Evolutionary conservation across 352 stramenopile species (phyloP).

Genomic region (Achlya hypogyna): DNA sequence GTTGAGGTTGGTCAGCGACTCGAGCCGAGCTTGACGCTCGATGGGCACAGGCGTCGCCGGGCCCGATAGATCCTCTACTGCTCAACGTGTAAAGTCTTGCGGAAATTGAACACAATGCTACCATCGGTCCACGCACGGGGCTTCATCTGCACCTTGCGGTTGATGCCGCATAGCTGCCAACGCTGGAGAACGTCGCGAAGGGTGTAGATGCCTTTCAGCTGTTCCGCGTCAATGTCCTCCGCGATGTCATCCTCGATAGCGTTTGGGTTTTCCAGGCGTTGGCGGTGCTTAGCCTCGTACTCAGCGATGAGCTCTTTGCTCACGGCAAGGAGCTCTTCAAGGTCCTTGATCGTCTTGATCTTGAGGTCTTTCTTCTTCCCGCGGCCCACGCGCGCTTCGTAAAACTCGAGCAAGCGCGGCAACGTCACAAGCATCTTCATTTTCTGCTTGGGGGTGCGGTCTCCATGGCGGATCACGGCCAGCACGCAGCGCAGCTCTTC

Average conservation of each 20-base stretch:
- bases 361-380: slow-evolving; percentile 67
- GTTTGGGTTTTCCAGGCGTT: slow-evolving; percentile 53
- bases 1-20: neutral
- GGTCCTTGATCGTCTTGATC: slow-evolving; percentile 74
- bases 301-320: slow-evolving; percentile 61
- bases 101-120: too few relatives aligned
- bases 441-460: slow-evolving; percentile 99
- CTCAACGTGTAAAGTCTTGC: neutral
- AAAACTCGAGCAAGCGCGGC: slow-evolving; percentile 82
- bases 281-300: slow-evolving; percentile 48
- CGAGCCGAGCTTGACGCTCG: neutral
- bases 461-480: slow-evolving; percentile 97
- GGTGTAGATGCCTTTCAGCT: slow-evolving; percentile 72
- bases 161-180: slow-evolving; percentile 95
- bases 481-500: slow-evolving; percentile 99
- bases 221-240: slow-evolving; percentile 47
- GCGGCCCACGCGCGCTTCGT: slow-evolving; percentile 40
- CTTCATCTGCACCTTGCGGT: slow-evolving; percentile 97
- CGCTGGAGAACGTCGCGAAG: slow-evolving; percentile 94
- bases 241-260: slow-evolving; percentile 42
- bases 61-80: neutral
- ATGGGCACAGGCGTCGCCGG: neutral
- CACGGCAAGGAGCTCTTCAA: slow-evolving; percentile 69
- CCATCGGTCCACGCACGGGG: slow-evolving; percentile 37
- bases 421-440: slow-evolving; percentile 94